Evolutionary conservation across 139 green algal genomes (phyloP).

Genomic region (Coccomyxa sp.): DNA sequence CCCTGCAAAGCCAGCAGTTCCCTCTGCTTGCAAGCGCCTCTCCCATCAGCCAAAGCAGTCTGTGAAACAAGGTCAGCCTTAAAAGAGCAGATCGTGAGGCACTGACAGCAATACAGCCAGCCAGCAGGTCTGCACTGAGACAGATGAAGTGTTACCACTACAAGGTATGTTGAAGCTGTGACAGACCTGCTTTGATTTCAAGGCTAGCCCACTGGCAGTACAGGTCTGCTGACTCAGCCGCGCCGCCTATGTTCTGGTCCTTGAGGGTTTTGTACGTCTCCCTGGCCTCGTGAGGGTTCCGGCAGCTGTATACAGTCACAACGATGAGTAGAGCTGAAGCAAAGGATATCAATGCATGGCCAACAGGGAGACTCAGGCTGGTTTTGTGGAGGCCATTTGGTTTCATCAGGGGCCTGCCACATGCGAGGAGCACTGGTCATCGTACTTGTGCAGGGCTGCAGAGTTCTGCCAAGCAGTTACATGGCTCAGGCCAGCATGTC

Average conservation of each 20-base stretch:
- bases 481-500: background rate
- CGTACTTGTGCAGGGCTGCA: background rate
- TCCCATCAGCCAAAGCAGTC: background rate
- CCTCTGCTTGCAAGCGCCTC: background rate
- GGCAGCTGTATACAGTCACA: slow-evolving; percentile 16
- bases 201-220: slow-evolving; percentile 77
- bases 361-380: background rate
- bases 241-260: slow-evolving; percentile 59
- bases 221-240: slow-evolving; percentile 34
- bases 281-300: slow-evolving; percentile 69
- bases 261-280: slow-evolving; percentile 87
- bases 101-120: background rate
- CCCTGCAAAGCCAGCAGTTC: too few relatives aligned
- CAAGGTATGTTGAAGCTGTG: background rate
- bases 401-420: too few relatives aligned
- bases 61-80: background rate
- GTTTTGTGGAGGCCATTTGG: background rate
- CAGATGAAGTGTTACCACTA: background rate
- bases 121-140: background rate
- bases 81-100: too few relatives aligned
- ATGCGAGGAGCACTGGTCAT: too few relatives aligned
- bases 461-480: background rate
- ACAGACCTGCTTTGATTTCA: slow-evolving; percentile 46
- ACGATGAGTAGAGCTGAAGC: background rate
- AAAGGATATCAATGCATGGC: background rate